These are phyloP conservation scores for Cryomyces antarcticus DNA, from an alignment of 495 filamentous ascomycete genomes.

Conservation along the genomic window DNA sequence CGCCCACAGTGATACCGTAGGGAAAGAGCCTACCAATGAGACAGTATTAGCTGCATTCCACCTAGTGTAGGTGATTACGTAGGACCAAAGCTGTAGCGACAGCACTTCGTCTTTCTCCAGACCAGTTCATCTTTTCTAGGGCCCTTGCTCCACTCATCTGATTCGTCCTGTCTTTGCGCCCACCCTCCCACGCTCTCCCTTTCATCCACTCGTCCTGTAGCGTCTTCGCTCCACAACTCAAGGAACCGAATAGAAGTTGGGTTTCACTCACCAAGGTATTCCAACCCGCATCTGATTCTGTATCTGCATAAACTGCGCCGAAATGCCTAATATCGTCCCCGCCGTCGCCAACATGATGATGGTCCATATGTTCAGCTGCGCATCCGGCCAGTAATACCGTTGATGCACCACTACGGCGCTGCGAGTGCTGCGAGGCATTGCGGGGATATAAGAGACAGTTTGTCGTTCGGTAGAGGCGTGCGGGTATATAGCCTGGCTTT, in stretches of 20 bases:
- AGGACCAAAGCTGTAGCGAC: not conserved
- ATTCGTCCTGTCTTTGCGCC: too few species aligned
- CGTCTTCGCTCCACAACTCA: too few species aligned
- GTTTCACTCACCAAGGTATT: slow-evolving; percentile 56
- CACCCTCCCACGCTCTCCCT: too few species aligned
- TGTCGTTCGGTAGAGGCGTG: too few species aligned
- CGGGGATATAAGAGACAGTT: not conserved
- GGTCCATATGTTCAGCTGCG: slow-evolving; percentile 84
- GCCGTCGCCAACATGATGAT: slow-evolving; percentile 66
- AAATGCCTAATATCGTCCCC: slow-evolving; percentile 67
- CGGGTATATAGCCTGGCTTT: too few species aligned
- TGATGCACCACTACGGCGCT: slow-evolving; percentile 24
- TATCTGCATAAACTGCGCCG: slow-evolving; percentile 60
- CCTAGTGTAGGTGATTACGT: not conserved
- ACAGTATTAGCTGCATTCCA: not conserved
- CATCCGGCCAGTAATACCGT: slow-evolving; percentile 83
- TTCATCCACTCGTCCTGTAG: too few species aligned
- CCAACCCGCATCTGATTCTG: slow-evolving; percentile 50
- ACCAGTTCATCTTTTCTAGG: too few species aligned
- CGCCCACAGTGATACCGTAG: slow-evolving; percentile 48
- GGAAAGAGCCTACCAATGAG: slow-evolving; percentile 59
- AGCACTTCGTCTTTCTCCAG: not conserved
- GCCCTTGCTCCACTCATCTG: too few species aligned
- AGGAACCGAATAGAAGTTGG: not conserved
- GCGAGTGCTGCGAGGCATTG: not conserved